phyloP scores from a whole-genome alignment of 805 yeast genomes.

The Vanderwaltozyma verrucispora region DNA sequence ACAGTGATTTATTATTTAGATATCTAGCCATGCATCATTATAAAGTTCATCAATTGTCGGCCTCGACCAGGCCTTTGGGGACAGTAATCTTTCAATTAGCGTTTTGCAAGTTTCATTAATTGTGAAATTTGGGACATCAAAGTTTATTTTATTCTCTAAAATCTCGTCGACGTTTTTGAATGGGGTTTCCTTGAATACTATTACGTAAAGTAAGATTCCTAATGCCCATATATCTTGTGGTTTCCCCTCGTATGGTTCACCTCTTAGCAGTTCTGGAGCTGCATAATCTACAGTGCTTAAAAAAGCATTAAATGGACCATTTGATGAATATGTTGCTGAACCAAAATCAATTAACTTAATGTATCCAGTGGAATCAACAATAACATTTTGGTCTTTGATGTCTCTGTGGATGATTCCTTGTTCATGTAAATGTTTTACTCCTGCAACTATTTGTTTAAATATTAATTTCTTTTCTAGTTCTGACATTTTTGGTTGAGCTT shows the following conservation, averaged over 20 bases:
- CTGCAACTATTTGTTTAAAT: conserved; percentile 67
- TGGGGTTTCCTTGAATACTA: conserved; percentile 87
- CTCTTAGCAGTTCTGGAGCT: conserved; percentile 88
- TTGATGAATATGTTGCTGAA: conserved; percentile 78
- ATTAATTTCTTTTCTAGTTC: conserved; percentile 68
- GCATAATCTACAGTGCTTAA: conserved; percentile 97
- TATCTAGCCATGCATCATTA: conserved; percentile 54
- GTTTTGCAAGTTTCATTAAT: conserved; percentile 48
- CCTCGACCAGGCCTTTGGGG: conserved; percentile 52
- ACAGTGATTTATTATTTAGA: no score
- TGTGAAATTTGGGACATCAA: conserved; percentile 22
- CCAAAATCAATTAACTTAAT: conserved; percentile 90
- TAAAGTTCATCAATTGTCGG: conserved; percentile 65
- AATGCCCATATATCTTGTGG: conserved; percentile 97
- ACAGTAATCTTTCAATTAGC: conserved; percentile 53
- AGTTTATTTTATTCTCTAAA: conserved; percentile 70
- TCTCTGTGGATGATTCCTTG: conserved; percentile 89
- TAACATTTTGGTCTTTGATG: conserved; percentile 87
- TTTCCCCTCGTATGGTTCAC: conserved; percentile 78
- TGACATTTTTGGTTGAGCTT: conserved; percentile 64
- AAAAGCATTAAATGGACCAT: conserved; percentile 93
- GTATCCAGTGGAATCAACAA: conserved; percentile 68
- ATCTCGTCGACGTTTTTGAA: conserved; percentile 91
- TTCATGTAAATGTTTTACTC: conserved; percentile 68
- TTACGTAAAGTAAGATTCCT: conserved; percentile 83